phyloP scores from a whole-genome alignment of 1,284 basidiomycete genomes.

The Pseudozyma flocculosa region DNA sequence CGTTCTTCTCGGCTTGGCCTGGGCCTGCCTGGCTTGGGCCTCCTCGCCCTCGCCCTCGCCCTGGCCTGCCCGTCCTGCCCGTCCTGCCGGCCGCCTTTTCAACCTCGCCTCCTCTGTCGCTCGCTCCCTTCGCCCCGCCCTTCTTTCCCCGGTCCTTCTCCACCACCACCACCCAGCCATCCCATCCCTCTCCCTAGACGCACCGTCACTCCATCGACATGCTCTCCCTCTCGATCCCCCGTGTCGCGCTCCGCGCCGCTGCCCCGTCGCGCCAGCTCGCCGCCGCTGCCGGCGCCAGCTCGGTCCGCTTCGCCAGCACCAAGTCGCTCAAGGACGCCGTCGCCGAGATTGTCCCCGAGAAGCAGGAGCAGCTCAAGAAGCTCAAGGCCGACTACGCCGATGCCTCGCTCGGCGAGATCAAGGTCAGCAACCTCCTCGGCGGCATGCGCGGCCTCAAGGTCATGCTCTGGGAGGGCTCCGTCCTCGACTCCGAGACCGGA shows the following conservation, averaged over 20 bases:
- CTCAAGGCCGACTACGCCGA: constrained; percentile 55
- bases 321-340: constrained; percentile 55
- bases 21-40: too few species aligned
- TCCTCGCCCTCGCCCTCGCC: too few species aligned
- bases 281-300: constrained; percentile 34
- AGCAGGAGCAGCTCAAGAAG: constrained; percentile 56
- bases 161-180: constrained; percentile 14
- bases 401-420: constrained; percentile 51
- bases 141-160: neutral
- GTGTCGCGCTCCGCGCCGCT: constrained; percentile 48
- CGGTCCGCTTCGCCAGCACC: constrained; percentile 52
- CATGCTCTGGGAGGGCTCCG: constrained; percentile 58
- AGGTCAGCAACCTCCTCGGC: constrained; percentile 54
- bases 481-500: constrained; percentile 55
- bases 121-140: too few species aligned
- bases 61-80: too few species aligned
- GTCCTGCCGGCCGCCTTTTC: too few species aligned
- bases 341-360: constrained; percentile 54
- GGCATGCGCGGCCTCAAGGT: constrained; percentile 58
- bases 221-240: constrained; percentile 54
- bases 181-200: constrained; percentile 2
- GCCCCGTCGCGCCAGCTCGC: constrained; percentile 53
- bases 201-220: constrained; percentile 14
- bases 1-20: too few species aligned
- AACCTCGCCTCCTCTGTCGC: too few species aligned